Evolutionary conservation across 2,329 filamentous ascomycete species (phyloP), one percentile per base, ranked within the genome.

Genomic region (Aureobasidium sp.): DNA sequence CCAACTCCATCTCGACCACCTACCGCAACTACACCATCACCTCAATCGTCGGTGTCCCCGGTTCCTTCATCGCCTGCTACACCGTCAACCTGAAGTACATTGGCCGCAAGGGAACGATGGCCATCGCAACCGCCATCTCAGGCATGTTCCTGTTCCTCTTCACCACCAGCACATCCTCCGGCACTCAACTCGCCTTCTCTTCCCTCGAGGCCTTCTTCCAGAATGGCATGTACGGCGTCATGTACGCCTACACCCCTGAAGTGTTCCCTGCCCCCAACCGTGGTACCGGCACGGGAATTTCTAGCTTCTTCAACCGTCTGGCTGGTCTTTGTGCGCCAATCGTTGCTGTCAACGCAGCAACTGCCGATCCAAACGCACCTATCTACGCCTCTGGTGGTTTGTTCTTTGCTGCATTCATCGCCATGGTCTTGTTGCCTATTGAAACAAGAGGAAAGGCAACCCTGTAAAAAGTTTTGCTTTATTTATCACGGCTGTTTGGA

Each of bases 21-120:
- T 95, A 94, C 75, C 85, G 88, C 63, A 90, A 90, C 78, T 93
- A 91, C 71, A 86, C 86, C 71, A 91, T 95, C 71, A 90, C 88
- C 17, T 88, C 87, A 42, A 76, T 90, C 38, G 82, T 86, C 50
- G 89, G 90, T 40, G 84, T 94, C 2, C 90, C 89, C 0, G 90
- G 90, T 23, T 88, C 86, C 50, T 74, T 94, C 21, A 76, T 93
- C 10, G 90, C 86, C 17, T 87, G 86, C 62, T 89, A 82, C 67
- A 61, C 87, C 1, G 89, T 95, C 61, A 80, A 87, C 43, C 74
- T 85, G 43, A 89, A 87, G 69, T 90, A 82, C 19, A 78, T 86
- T 1, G 87, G 87, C n/a, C 84, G 87, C 37, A 86, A 84, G 64
- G 85, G 86, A 61, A 90, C 87, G 5, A 85, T 90, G 66, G 85